Percentiles rank a stretch among this genome's conserved stretches.
Conservation (phyloP, 192 early-diverging fungal genomes). For the Entomortierella chlamydospora region DNA sequence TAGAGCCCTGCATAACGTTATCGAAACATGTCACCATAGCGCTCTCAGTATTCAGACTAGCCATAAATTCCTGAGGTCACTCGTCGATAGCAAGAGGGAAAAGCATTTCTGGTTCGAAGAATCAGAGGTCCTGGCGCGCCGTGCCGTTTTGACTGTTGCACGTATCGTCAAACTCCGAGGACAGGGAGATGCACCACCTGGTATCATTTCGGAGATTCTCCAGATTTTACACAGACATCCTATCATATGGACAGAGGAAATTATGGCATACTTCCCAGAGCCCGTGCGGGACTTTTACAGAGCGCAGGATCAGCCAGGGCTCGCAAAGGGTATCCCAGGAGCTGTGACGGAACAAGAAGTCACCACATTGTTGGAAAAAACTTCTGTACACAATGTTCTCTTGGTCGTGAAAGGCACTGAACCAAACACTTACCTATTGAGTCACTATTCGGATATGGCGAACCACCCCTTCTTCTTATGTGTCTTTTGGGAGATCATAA, state of each 20-base stretch:
- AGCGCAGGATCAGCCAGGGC: constrained; percentile 31
- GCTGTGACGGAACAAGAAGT: constrained; percentile 48
- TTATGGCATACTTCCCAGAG: constrained; percentile 66
- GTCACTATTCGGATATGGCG: constrained; percentile 69
- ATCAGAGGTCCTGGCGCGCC: constrained; percentile 68
- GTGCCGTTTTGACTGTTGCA: constrained; percentile 62
- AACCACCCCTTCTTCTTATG: constrained; percentile 76
- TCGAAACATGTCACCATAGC: constrained; percentile 74
- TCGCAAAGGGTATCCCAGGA: constrained; percentile 26
- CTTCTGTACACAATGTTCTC: constrained; percentile 47
- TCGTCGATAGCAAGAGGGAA: constrained; percentile 66
- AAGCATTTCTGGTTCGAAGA: constrained; percentile 70
- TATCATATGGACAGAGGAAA: constrained; percentile 65
- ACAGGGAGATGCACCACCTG: constrained; percentile 62
- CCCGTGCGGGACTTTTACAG: constrained; percentile 60
- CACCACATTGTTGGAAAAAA: constrained; percentile 30
- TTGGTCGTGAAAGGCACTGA: constrained; percentile 45
- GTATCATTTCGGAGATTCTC: constrained; percentile 59
- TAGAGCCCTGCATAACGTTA: constrained; percentile 73
- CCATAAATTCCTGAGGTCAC: constrained; percentile 65
- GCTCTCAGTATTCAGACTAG: constrained; percentile 77
- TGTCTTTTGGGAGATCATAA: constrained; percentile 69
- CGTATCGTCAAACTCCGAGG: constrained; percentile 68
- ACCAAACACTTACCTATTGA: constrained; percentile 42
- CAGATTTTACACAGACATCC: constrained; percentile 61